Evolutionary conservation across 2,329 filamentous ascomycete genomes (phyloP).

Genomic region (Boeremia exigua): DNA sequence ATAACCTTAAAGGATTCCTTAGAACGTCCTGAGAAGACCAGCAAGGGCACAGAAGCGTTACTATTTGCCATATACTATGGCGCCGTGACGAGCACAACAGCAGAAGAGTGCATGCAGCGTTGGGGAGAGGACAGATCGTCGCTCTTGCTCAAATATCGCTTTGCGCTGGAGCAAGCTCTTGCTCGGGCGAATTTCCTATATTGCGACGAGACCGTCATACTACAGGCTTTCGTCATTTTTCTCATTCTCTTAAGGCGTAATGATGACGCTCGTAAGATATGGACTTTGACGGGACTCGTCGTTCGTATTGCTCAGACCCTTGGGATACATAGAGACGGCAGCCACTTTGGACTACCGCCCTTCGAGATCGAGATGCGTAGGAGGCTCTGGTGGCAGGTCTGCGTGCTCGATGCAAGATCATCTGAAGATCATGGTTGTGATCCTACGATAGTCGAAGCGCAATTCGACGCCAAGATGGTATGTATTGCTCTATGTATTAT

Average conservation of each 20-base stretch:
- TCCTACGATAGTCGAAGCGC: conserved; percentile 62
- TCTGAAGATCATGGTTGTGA: conserved; percentile 70
- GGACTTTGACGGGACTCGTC: conserved; percentile 65
- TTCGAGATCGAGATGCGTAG: conserved; percentile 68
- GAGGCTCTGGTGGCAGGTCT: conserved; percentile 66
- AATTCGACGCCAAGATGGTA: conserved; percentile 65
- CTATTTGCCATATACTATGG: conserved; percentile 69
- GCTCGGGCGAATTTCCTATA: conserved; percentile 68
- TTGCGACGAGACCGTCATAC: conserved; percentile 65
- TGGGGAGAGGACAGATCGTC: conserved; percentile 60
- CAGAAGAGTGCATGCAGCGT: conserved; percentile 54
- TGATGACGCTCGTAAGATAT: conserved; percentile 58
- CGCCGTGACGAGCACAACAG: conserved; percentile 59
- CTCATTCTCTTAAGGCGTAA: conserved; percentile 62
- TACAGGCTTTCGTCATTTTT: conserved; percentile 69
- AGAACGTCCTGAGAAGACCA: conserved; percentile 64
- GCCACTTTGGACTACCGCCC: conserved; percentile 60
- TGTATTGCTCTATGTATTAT: neutral
- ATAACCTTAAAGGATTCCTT: conserved; percentile 67
- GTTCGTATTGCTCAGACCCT: conserved; percentile 66
- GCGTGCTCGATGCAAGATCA: conserved; percentile 64
- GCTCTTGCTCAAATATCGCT: conserved; percentile 63
- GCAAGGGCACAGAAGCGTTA: conserved; percentile 63
- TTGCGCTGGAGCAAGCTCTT: conserved; percentile 68
- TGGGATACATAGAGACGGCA: conserved; percentile 66